Evolutionary conservation across 192 early-diverging fungal species (phyloP), one percentile per base, ranked within the genome.

Genomic region (Umbelopsis vinacea): DNA sequence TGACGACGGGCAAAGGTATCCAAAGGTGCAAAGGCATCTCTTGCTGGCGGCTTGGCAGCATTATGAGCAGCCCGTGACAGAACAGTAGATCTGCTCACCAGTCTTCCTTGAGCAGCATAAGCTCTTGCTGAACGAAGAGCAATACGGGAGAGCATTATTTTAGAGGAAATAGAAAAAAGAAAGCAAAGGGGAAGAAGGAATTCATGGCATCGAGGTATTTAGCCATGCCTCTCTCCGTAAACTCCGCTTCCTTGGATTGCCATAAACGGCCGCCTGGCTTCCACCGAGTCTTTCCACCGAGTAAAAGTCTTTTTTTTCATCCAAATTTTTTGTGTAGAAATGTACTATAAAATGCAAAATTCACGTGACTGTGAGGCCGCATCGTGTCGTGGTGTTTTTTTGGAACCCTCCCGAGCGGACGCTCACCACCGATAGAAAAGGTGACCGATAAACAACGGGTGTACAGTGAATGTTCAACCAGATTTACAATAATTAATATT

Each of bases 1-100:
- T 99, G 98, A 54, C 98, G 91, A 71, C 88, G 87, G 68, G 86
- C 82, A 78, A 95, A 95, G 54, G 88, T 91, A 70, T 94, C 93
- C 29, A 88, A 71, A 57, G 83, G 83, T 23, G 85, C 80, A 77
- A 88, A 88, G 10, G 71, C 71, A 29, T 80, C 66, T 21, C 26
- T 23, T 40, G 52, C 46, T 37, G 69, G 53, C 2, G 47, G 69
- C 37, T 71, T 71, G 33, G 57, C 57, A 17, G 57, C 33, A 14
- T 63, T 4, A 63, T 63, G 57, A 33, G 33, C 26, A 6, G 57
- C 29, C 35, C 57, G 11, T 14, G 57, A 29, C 10, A 63, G 57
- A 35, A 35, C 33, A 4, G 57, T 63, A 8, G 57, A 29, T 26
- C 33, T 63, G 26, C 23, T 26, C 19, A 63, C 10, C 33, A 63